Evolutionary conservation across 768 basidiomycete species (phyloP), one percentile per base, ranked within the genome.

Genomic region (Rhodotorula graminis): DNA sequence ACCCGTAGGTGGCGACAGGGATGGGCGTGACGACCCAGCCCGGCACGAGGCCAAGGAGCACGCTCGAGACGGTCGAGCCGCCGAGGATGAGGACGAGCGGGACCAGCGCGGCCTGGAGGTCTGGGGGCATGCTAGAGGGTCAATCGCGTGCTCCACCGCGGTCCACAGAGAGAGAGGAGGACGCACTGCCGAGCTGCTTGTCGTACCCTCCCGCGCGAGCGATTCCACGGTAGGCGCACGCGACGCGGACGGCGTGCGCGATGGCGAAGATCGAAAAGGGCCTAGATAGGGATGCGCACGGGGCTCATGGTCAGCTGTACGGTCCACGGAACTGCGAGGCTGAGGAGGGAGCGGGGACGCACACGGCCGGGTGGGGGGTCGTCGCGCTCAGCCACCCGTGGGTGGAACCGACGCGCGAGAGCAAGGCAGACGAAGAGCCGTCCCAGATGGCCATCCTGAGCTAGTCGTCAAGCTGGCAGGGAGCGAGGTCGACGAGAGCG

Each of bases 11-110:
- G 29, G 65, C 29, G 55, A 76, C 66, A 16, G 71, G 71, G 37
- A 76, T 55, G 31, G 75, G 75, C 40, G 75, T 68, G 56, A 73
- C 49, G 63, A 76, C 62, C 75, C 75, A 76, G 2, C 71, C 75
- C 31, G 75, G 75, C 9, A 71, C 67, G 25, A 64, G 62, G 16
- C 72, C 72, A 25, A 76, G 62, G 1, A 76, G 63, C 16, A 69
- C 42, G 49, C 64, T 67, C 27, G 53, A 68, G 56, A 76, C 47
- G 40, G 75, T 76, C 44, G 58, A 44, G 15, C 75, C 75, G 15
- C 75, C 75, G 50, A 76, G 64, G 33, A 76, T 63, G 47, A 76
- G 64, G 8, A 76, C 67, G 42, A 72, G 69, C 29, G 75, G 72
- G 29, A 73, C 75, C 33, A 76, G 46, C 55, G 71, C 71, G 2